Conservation (phyloP, 2,329 filamentous ascomycete genomes). For the Shiraia sp. region DNA sequence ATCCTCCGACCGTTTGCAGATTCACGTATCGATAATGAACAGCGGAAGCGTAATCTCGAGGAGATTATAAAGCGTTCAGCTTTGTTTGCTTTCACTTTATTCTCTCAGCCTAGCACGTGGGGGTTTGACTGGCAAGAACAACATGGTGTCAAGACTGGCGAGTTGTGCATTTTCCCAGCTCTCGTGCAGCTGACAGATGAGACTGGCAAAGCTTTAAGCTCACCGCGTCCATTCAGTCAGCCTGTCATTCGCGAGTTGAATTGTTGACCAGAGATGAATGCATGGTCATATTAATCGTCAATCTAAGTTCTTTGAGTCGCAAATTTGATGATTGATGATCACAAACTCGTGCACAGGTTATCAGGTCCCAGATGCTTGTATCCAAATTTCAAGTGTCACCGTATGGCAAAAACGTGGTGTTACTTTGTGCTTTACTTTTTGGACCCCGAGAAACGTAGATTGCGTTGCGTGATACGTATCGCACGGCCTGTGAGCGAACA, state of each 20-base stretch:
- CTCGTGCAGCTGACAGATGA: constrained; percentile 41
- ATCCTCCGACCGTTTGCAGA: constrained; percentile 34
- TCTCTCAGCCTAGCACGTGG: constrained; percentile 41
- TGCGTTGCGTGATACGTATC: no score
- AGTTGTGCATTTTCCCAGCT: constrained; percentile 41
- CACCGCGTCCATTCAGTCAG: constrained; percentile 13
- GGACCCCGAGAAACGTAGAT: no score
- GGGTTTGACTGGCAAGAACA: constrained; percentile 40
- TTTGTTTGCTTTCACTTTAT: constrained; percentile 39
- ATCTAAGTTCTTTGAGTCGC: neutral
- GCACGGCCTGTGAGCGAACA: no score
- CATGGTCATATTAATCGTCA: constrained; percentile 20
- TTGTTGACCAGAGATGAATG: no score
- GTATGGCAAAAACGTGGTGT: no score
- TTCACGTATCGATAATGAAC: constrained; percentile 28
- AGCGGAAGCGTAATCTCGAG: constrained; percentile 37
- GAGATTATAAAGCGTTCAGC: constrained; percentile 42
- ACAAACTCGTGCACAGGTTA: no score
- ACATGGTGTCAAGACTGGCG: constrained; percentile 25
- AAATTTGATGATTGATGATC: neutral
- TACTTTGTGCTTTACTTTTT: no score
- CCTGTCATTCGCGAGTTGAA: constrained; percentile 28
- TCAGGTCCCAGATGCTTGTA: no score
- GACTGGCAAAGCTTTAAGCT: constrained; percentile 9
- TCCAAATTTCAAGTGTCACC: no score